Evolutionary conservation across 495 filamentous ascomycete species (phyloP).

Genomic region (Cryomyces antarcticus): DNA sequence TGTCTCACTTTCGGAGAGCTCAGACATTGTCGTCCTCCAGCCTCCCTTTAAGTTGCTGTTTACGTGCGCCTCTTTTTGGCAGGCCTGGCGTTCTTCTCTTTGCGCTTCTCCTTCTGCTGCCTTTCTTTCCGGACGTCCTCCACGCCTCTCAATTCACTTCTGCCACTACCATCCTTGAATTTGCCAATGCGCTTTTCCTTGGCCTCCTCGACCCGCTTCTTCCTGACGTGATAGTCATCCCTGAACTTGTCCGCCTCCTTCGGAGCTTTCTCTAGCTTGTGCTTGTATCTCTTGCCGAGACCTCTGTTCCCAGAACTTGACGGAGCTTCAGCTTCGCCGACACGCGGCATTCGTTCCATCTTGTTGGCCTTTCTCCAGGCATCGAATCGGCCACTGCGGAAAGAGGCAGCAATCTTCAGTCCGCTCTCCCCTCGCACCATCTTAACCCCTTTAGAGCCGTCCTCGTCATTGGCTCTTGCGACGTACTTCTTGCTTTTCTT

Average conservation of each 20-base stretch:
- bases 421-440: conserved; percentile 81
- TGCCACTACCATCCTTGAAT: conserved; percentile 44
- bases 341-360: conserved; percentile 51
- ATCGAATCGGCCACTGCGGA: conserved; percentile 85
- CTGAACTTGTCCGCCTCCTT: conserved; percentile 81
- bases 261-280: conserved; percentile 66
- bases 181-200: conserved; percentile 61
- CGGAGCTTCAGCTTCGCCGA: conserved; percentile 56
- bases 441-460: conserved; percentile 67
- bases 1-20: too few relatives aligned
- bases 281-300: conserved; percentile 37
- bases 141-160: conserved; percentile 57
- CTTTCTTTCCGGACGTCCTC: conserved; percentile 74
- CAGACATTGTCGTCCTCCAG: too few relatives aligned
- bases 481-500: conserved; percentile 95
- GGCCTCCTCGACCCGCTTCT: conserved; percentile 74
- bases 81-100: conserved; percentile 82
- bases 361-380: conserved; percentile 73
- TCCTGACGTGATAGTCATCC: conserved; percentile 73
- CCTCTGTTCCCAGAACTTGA: conserved; percentile 11
- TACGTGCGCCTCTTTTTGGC: conserved; percentile 30
- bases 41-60: not conserved
- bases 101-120: conserved; percentile 50
- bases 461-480: conserved; percentile 70
- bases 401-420: conserved; percentile 83